These are phyloP conservation scores for Cutaneotrichosporon arboriforme DNA, from an alignment of 1,284 basidiomycete species.

Conservation along the genomic window DNA sequence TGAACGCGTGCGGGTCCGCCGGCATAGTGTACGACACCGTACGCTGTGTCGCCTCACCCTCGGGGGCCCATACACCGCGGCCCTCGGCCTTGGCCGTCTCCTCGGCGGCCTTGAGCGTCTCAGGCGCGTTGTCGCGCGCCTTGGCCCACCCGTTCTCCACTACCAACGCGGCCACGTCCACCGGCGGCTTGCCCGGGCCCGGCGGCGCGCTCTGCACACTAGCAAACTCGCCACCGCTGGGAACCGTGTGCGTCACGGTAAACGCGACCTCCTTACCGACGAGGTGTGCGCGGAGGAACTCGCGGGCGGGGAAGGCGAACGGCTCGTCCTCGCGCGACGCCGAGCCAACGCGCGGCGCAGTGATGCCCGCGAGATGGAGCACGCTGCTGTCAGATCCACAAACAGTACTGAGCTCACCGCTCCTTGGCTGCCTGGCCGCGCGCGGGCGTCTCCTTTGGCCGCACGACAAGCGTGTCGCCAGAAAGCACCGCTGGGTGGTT, in stretches of 20 bases:
- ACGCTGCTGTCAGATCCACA: conserved; percentile 54
- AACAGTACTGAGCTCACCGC: conserved; percentile 53
- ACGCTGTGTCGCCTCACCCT: conserved; percentile 67
- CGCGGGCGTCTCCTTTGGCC: conserved; percentile 62
- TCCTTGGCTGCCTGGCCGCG: conserved; percentile 83
- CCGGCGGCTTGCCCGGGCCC: conserved; percentile 45
- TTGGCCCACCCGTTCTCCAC: conserved; percentile 86
- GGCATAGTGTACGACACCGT: conserved; percentile 83
- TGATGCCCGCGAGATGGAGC: conserved; percentile 76
- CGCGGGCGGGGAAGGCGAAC: conserved; percentile 87
- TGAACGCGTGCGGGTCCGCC: conserved; percentile 76
- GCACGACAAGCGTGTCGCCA: conserved; percentile 77
- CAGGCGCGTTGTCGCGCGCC: conserved; percentile 75
- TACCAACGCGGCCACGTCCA: conserved; percentile 70
- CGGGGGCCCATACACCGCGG: conserved; percentile 77
- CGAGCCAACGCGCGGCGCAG: conserved; percentile 74
- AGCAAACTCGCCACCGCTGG: conserved; percentile 44
- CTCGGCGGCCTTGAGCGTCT: conserved; percentile 56
- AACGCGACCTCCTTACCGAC: conserved; percentile 74
- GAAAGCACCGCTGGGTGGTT: conserved; percentile 68
- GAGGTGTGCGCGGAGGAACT: conserved; percentile 74
- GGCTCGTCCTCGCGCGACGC: conserved; percentile 81
- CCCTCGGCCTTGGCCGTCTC: conserved; percentile 69
- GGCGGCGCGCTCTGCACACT: conserved; percentile 43
- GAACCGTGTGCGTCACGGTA: conserved; percentile 42